Conservation (phyloP, 805 yeast species). For the Barnettozyma wickerhamii region DNA sequence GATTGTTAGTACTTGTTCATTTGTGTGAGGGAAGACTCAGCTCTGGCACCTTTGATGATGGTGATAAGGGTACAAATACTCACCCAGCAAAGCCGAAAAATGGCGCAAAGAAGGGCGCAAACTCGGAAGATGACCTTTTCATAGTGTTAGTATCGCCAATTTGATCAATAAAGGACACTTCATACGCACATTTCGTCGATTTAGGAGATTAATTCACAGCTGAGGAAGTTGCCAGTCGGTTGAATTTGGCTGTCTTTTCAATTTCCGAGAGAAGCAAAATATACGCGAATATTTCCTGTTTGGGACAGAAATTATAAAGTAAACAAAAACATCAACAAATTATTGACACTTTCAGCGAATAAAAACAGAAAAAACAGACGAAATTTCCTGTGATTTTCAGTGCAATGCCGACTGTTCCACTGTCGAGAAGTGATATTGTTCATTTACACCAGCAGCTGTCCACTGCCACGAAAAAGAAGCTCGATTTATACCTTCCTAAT, state of each 20-base stretch:
- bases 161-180: too few relatives aligned
- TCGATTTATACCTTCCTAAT: conserved; percentile 45
- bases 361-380: not conserved
- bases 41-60: not conserved
- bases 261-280: too few relatives aligned
- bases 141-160: conserved; percentile 11
- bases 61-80: conserved; percentile 8
- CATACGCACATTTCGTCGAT: too few relatives aligned
- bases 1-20: conserved; percentile 6
- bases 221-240: too few relatives aligned
- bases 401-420: conserved; percentile 23
- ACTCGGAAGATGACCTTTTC: conserved; percentile 48
- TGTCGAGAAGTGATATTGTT: conserved; percentile 49
- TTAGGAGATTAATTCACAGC: too few relatives aligned
- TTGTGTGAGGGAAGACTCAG: too few relatives aligned
- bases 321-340: too few relatives aligned
- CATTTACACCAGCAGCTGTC: conserved; percentile 42
- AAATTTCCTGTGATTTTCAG: not conserved
- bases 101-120: conserved; percentile 90
- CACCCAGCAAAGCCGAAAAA: conserved; percentile 95
- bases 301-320: too few relatives aligned
- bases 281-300: too few relatives aligned
- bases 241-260: too few relatives aligned
- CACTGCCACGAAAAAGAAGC: conserved; percentile 37
- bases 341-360: too few relatives aligned